Evolutionary conservation across 2,329 filamentous ascomycete species (phyloP).

Genomic region (Anthostomella pinea): DNA sequence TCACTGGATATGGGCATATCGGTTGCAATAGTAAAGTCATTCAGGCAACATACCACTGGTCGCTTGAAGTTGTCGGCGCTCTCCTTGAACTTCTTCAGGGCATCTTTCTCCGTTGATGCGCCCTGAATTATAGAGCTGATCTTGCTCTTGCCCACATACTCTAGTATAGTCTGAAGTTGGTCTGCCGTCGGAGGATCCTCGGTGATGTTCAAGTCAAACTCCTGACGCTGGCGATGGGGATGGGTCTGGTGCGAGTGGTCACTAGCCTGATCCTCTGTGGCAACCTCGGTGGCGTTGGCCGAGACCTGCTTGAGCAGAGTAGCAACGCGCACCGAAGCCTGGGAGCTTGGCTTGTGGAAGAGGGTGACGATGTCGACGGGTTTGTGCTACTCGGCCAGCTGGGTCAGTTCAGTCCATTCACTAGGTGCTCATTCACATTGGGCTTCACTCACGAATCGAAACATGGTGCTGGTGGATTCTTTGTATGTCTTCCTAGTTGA

Average conservation of each 20-base stretch:
- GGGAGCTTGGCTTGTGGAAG: conserved; percentile 80
- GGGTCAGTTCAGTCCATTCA: conserved; percentile 5
- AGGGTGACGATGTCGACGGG: conserved; percentile 88
- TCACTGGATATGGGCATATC: conserved; percentile 3
- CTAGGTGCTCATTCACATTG: neutral
- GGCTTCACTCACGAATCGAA: conserved; percentile 18
- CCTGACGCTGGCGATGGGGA: conserved; percentile 46
- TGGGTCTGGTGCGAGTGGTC: conserved; percentile 60
- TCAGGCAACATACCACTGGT: conserved; percentile 68
- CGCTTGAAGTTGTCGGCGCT: conserved; percentile 65
- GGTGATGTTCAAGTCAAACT: conserved; percentile 85
- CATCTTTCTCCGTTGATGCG: conserved; percentile 71
- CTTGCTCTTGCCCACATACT: conserved; percentile 68
- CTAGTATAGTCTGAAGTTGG: conserved; percentile 79
- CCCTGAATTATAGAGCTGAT: conserved; percentile 66
- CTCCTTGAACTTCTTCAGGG: conserved; percentile 73
- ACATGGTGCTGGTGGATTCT: conserved; percentile 11
- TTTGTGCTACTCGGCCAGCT: conserved; percentile 56
- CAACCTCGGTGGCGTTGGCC: conserved; percentile 62
- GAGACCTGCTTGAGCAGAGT: conserved; percentile 79
- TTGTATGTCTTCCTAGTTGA: neutral
- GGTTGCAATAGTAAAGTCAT: neutral
- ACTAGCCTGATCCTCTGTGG: conserved; percentile 73
- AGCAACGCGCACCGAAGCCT: conserved; percentile 70
- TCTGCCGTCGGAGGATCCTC: conserved; percentile 76